Base-by-base conservation (phyloP, 129 eudicot genomes). In the Artemisia argyi region DNA sequence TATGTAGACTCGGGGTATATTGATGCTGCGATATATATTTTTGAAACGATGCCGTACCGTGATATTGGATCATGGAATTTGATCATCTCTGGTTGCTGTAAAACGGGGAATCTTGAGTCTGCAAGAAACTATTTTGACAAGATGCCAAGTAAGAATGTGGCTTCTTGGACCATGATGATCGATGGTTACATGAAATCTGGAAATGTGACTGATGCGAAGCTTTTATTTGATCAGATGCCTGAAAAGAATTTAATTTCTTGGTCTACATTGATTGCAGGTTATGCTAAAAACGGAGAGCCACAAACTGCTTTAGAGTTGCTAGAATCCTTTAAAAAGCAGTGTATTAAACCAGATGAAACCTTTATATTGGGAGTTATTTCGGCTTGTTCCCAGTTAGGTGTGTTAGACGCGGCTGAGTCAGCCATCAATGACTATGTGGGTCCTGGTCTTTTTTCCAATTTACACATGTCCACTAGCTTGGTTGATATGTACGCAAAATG, bases 401-500 rank as follows among this genome's bases (percentile, higher is more conserved):
- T 85, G 52, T 42, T 12, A 49, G 85, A 82, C 10, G 77, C 72
- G 1, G 90, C 86, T 1, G 86, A 85, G 56, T 82, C 86, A 50
- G 48, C 73, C 19, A 75, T 69, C 54, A 9, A 3, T 20, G 73
- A 78, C 42, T 79, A 72, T 55, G 26, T 76, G 69, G 86, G 80
- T 44, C 73, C 88, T 49, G 22, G 69, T 57, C 77, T 75, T 55
- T 49, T 71, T 71, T 72, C 82, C 71, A 76, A 64, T 68, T 8
- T 79, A 82, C 78, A 57, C 9, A 64, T 85, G 16, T 71, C 80
- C 52, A 85, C 80, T 54, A 85, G 87, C 60, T 68, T 85, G 20
- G 57, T 85, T 57, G 87, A 85, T 22, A 82, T 85, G 86, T 85
- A 85, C 10, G 87, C 87, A 14, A 85, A 85, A 82, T 85, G 90